These are phyloP conservation scores for Pseudogymnoascus verrucosus DNA, from an alignment of 2,329 filamentous ascomycete genomes.

Conservation along the genomic window DNA sequence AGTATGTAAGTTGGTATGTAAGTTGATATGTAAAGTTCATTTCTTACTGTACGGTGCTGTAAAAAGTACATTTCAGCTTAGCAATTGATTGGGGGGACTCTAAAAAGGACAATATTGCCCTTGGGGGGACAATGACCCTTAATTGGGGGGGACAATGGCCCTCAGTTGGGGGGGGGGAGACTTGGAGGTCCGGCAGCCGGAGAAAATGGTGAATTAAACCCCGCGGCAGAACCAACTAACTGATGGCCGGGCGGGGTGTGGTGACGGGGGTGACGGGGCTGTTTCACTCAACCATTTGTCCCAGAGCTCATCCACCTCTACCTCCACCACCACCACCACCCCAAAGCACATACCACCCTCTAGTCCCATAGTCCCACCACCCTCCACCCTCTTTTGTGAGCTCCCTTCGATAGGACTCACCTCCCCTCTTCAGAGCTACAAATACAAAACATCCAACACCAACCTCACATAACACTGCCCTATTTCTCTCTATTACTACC, in stretches of 20 bases:
- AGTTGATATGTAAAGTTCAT: background rate
- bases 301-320: background rate
- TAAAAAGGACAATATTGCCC: background rate
- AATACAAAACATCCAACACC: background rate
- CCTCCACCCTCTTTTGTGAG: background rate
- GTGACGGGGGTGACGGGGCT: background rate
- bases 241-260: background rate
- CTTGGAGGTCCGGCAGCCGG: background rate
- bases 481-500: slow-evolving; percentile 9
- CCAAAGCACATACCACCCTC: background rate
- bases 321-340: no score
- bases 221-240: background rate
- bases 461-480: background rate
- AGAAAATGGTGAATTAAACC: slow-evolving; percentile 1
- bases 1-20: background rate
- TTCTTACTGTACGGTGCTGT: background rate
- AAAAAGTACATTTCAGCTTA: background rate
- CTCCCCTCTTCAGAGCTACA: slow-evolving; percentile 13
- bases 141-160: background rate
- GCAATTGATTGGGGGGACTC: background rate
- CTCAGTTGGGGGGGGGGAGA: background rate
- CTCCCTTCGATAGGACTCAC: background rate
- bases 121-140: background rate
- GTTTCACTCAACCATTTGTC: background rate
- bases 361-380: background rate